Evolutionary conservation across 768 basidiomycete species (phyloP), one percentile per base, ranked within the genome.

Genomic region (Ramaria sp.): DNA sequence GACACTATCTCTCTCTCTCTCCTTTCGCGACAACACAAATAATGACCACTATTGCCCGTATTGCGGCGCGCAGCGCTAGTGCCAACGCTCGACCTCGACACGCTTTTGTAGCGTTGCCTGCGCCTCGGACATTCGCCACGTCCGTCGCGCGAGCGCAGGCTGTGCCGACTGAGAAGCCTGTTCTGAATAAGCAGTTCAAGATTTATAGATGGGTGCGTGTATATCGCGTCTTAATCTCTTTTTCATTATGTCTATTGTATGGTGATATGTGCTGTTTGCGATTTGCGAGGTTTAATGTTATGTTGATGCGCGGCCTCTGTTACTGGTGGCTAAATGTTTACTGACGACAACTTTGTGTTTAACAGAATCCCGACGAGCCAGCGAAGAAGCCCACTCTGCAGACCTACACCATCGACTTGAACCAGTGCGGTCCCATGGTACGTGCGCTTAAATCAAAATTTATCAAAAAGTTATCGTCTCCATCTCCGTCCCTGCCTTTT

Each of bases 191-290:
- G 74, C 86, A 93, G 69, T 97, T 99, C 78, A 89, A 94, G 78
- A 93, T 99, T 60, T 99, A 99, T 73, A 88, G 96, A 67, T 99
- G 96, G 92, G 90, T 90, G 56, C 58, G 81, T 73, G n/a, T n/a
- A n/a, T n/a, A n/a, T n/a, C n/a, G n/a, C n/a, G n/a, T n/a, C n/a
- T n/a, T n/a, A n/a, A n/a, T n/a, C n/a, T n/a, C n/a, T n/a, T n/a
- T n/a, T n/a, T n/a, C n/a, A n/a, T n/a, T n/a, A n/a, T n/a, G n/a
- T n/a, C n/a, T n/a, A n/a, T n/a, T n/a, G n/a, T n/a, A n/a, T n/a
- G n/a, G n/a, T n/a, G n/a, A n/a, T n/a, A n/a, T n/a, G n/a, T n/a
- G n/a, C n/a, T n/a, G n/a, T n/a, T n/a, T n/a, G n/a, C n/a, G n/a
- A n/a, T n/a, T n/a, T n/a, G n/a, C n/a, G n/a, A n/a, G n/a, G n/a